Percentiles rank a stretch among this genome's conserved stretches.
These are phyloP conservation scores for Heliamphora pulchella DNA, from an alignment of 179 eudicot genomes.

Conservation along the genomic window DNA sequence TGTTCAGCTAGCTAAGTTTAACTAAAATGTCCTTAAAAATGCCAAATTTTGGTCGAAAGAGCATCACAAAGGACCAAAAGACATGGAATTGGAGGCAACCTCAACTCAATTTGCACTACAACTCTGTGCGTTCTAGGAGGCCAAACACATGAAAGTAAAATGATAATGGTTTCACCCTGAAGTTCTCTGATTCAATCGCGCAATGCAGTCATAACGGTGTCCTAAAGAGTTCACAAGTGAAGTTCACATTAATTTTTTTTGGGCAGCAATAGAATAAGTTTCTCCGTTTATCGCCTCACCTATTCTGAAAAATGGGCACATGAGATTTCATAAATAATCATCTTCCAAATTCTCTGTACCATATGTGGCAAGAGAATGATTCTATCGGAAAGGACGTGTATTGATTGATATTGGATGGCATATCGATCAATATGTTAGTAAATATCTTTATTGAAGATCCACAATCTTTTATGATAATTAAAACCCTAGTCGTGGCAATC, in stretches of 20 bases:
- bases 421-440: no score
- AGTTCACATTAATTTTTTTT: neutral
- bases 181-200: neutral
- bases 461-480: no score
- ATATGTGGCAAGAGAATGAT: neutral
- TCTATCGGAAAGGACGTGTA: no score
- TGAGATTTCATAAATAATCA: neutral
- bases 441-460: no score
- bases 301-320: neutral
- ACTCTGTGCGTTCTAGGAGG: neutral
- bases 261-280: neutral
- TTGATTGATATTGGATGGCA: no score
- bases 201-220: neutral
- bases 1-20: neutral
- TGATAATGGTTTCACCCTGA: neutral
- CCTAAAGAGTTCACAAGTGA: neutral
- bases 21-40: neutral
- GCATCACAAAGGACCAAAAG: neutral
- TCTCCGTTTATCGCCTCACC: neutral
- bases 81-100: neutral
- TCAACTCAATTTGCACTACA: neutral
- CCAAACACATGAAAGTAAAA: neutral
- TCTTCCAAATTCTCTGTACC: neutral
- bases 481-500: neutral
- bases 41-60: neutral